Conservation (phyloP, 2,329 filamentous ascomycete genomes). For the Peltaster fructicola region DNA sequence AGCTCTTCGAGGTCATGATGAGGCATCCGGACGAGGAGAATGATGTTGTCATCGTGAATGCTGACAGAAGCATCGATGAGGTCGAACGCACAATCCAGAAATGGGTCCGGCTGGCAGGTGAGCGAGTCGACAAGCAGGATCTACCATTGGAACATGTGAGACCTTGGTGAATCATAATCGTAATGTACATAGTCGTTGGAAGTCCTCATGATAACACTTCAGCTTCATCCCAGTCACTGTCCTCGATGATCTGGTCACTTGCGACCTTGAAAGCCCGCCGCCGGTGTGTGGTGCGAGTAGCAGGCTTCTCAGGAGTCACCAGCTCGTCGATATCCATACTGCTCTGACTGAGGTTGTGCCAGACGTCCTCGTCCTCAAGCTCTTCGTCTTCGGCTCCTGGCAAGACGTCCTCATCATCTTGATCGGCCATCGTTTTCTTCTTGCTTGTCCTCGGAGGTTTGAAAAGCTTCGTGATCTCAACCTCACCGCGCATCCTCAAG, state of each 20-base stretch:
- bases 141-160: constrained; percentile 3
- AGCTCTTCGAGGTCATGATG: constrained; percentile 44
- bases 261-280: constrained; percentile 2
- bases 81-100: constrained; percentile 26
- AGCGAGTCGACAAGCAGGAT: constrained; percentile 5
- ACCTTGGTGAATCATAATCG: constrained; percentile 3
- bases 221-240: constrained; percentile 36
- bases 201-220: constrained; percentile 24
- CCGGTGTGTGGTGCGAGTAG: constrained; percentile 7
- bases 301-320: constrained; percentile 4
- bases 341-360: constrained; percentile 18
- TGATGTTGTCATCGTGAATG: constrained; percentile 38
- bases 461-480: constrained; percentile 52
- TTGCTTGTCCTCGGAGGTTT: constrained; percentile 22
- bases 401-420: constrained; percentile 9
- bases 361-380: constrained; percentile 8
- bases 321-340: constrained; percentile 9
- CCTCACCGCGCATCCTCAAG: constrained; percentile 50
- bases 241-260: constrained; percentile 26
- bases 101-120: constrained; percentile 7
- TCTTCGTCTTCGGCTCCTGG: constrained; percentile 10
- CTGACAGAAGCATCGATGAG: constrained; percentile 31
- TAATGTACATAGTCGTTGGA: too few species aligned
- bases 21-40: constrained; percentile 28
- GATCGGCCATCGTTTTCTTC: constrained; percentile 22